A percentile compares a stretch with the other conserved stretches of the same genome.
phyloP scores from a whole-genome alignment of 495 filamentous ascomycete genomes.

The Poronia punctata region DNA sequence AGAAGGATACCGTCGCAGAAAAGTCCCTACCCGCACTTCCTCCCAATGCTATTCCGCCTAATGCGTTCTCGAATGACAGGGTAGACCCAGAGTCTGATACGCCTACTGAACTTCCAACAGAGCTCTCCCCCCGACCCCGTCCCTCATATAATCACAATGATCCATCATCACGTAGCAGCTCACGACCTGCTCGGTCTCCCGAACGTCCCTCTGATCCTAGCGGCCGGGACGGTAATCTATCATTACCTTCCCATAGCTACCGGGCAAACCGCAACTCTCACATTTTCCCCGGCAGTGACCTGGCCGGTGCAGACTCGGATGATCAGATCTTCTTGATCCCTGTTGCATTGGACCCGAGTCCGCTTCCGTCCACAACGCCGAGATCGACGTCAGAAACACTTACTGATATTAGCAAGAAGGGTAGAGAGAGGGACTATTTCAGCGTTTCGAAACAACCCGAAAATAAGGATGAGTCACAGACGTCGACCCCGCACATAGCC shows the following conservation, averaged over 20 bases:
- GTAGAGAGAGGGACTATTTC: constrained; percentile 51
- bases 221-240: constrained; percentile 49
- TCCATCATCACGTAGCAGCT: constrained; percentile 40
- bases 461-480: constrained; percentile 34
- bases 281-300: constrained; percentile 53
- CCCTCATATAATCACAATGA: constrained; percentile 41
- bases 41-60: constrained; percentile 58
- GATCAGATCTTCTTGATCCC: constrained; percentile 79
- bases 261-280: constrained; percentile 68
- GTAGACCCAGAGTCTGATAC: constrained; percentile 72
- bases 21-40: constrained; percentile 93
- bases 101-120: constrained; percentile 64
- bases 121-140: constrained; percentile 60
- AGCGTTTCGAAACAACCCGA: constrained; percentile 25
- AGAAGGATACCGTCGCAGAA: constrained; percentile 65
- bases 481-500: constrained; percentile 76
- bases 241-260: constrained; percentile 69
- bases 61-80: constrained; percentile 54
- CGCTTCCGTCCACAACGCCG: constrained; percentile 55
- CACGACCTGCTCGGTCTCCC: constrained; percentile 41
- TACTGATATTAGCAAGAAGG: constrained; percentile 33
- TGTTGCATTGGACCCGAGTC: constrained; percentile 79
- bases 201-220: constrained; percentile 34
- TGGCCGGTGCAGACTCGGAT: constrained; percentile 39
- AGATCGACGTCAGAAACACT: constrained; percentile 47